phyloP scores from a whole-genome alignment of 169 alveolate species.

The Cyclospora cayetanensis region DNA sequence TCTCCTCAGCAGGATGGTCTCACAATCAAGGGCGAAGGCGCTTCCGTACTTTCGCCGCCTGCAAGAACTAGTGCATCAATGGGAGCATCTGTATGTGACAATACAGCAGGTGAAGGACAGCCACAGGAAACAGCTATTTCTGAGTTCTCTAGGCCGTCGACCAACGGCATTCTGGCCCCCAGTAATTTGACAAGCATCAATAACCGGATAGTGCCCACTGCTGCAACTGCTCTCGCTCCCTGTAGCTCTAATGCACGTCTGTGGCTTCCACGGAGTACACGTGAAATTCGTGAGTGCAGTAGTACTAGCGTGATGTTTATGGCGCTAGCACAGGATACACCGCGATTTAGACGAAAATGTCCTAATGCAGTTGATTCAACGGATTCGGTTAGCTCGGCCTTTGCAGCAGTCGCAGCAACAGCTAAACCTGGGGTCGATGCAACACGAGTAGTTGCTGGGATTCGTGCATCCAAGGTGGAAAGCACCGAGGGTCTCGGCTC shows the following conservation, averaged over 20 bases:
- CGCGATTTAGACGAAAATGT: neutral
- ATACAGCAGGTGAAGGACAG: too few relatives aligned
- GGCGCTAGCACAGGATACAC: conserved; percentile 39
- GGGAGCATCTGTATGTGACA: too few relatives aligned
- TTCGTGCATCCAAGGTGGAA: neutral
- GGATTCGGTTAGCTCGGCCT: neutral
- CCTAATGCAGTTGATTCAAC: neutral
- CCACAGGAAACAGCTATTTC: too few relatives aligned
- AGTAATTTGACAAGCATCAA: neutral
- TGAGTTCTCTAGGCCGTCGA: too few relatives aligned
- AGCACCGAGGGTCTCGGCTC: conserved; percentile 23
- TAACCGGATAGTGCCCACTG: neutral
- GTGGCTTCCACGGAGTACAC: conserved; percentile 48
- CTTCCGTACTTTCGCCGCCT: too few relatives aligned
- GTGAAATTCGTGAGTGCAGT: conserved; percentile 51
- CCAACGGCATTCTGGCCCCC: too few relatives aligned
- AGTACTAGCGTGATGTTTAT: conserved; percentile 37
- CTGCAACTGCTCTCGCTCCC: neutral
- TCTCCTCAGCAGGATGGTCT: too few relatives aligned
- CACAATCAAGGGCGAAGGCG: too few relatives aligned
- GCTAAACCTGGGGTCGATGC: conserved; percentile 5
- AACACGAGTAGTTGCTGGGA: conserved; percentile 19
- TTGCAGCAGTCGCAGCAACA: conserved; percentile 36
- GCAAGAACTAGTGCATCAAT: too few relatives aligned
- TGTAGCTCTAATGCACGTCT: neutral